Evolutionary conservation across 306 rosid genomes (phyloP).

Genomic region (Prunus persica): Prunus_persica_NCBIv2 NC_034009.1:35305001-35305500

Average conservation of each 20-base stretch:
- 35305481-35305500: conserved; percentile 77
- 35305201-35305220: conserved; percentile 95
- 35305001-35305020: conserved; percentile 78
- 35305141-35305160: conserved; percentile 98
- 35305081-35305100: conserved; percentile 6
- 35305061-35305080: conserved; percentile 1
- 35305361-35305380: neutral
- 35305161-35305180: conserved; percentile 89
- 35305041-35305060: neutral
- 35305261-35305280: neutral
- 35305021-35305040: conserved; percentile 50
- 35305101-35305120: conserved; percentile 20
- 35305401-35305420: conserved; percentile 1
- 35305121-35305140: conserved; percentile 72
- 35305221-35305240: conserved; percentile 10
- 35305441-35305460: conserved; percentile 18
- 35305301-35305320: neutral
- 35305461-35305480: conserved; percentile 90
- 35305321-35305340: neutral
- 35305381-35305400: neutral
- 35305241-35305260: neutral
- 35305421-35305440: conserved; percentile 7
- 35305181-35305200: conserved; percentile 66
- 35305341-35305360: neutral
- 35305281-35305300: neutral